Percentiles rank a stretch among this genome's conserved stretches.
phyloP scores from a whole-genome alignment of 2,329 filamentous ascomycete genomes.

The Hypoxylon sp. region DNA sequence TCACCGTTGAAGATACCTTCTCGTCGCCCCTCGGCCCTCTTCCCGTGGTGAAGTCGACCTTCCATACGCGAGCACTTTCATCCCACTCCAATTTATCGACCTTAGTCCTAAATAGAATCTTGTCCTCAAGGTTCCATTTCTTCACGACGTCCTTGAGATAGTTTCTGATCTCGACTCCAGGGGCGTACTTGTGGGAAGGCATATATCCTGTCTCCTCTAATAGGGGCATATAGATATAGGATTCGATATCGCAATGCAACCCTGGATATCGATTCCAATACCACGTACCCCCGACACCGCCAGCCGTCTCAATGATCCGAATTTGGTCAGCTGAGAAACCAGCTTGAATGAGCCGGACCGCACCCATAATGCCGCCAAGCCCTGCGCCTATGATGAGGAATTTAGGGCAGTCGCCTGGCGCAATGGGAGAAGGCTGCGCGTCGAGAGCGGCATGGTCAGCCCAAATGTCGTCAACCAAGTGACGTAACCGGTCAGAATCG shows the following conservation, averaged over 20 bases:
- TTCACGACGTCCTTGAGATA: constrained; percentile 63
- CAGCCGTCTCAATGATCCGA: constrained; percentile 60
- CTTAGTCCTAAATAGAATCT: constrained; percentile 63
- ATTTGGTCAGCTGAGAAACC: constrained; percentile 58
- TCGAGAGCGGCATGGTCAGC: constrained; percentile 53
- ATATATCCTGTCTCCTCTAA: constrained; percentile 73
- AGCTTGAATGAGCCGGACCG: constrained; percentile 55
- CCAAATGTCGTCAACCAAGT: constrained; percentile 52
- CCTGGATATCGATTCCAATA: constrained; percentile 68
- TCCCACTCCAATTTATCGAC: constrained; percentile 64
- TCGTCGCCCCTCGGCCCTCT: constrained; percentile 47
- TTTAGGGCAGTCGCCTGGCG: constrained; percentile 47
- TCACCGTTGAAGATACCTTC: constrained; percentile 53
- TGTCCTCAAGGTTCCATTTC: constrained; percentile 61
- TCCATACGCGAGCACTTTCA: constrained; percentile 53
- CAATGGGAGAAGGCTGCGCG: constrained; percentile 45
- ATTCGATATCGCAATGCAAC: constrained; percentile 71
- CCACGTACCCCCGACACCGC: constrained; percentile 67
- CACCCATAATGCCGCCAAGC: constrained; percentile 47
- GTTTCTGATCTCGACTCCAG: constrained; percentile 59
- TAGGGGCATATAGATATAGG: constrained; percentile 72
- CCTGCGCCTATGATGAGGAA: constrained; percentile 53
- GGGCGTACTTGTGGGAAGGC: constrained; percentile 63
- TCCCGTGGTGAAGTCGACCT: constrained; percentile 51
- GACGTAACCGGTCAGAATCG: constrained; percentile 50